Evolutionary conservation across 2,329 filamentous ascomycete species (phyloP).

Genomic region (Pestalotiopsis sp.): DNA sequence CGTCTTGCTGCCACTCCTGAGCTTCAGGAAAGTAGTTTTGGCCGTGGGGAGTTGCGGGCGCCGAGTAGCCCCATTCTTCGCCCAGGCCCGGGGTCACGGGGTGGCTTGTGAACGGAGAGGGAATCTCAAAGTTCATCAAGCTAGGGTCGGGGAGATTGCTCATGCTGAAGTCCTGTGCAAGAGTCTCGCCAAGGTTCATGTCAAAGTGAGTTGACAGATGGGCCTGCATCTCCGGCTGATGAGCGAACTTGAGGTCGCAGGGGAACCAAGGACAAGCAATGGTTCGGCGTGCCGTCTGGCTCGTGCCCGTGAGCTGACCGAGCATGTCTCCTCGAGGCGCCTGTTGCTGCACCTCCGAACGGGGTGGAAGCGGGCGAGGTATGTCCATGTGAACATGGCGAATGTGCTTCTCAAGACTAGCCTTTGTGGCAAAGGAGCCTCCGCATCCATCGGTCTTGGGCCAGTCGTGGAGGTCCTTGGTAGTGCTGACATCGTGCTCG

Average conservation of each 20-base stretch:
- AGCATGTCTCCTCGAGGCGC: slow-evolving; percentile 31
- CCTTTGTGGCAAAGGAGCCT: slow-evolving; percentile 73
- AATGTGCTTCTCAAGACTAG: slow-evolving; percentile 79
- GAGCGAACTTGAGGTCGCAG: slow-evolving; percentile 5
- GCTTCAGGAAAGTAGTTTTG: slow-evolving; percentile 27
- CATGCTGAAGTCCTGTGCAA: not conserved
- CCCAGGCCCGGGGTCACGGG: slow-evolving; percentile 1
- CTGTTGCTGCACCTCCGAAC: slow-evolving; percentile 17
- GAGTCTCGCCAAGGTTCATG: slow-evolving; percentile 4
- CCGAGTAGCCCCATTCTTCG: slow-evolving; percentile 6
- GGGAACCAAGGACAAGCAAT: slow-evolving; percentile 1
- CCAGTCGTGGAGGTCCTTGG: slow-evolving; percentile 65
- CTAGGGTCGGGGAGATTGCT: not conserved
- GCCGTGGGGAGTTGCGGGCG: slow-evolving; percentile 20
- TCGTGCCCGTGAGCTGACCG: slow-evolving; percentile 41
- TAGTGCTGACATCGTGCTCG: slow-evolving; percentile 58
- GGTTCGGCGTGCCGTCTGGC: not conserved
- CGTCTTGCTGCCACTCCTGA: slow-evolving; percentile 42
- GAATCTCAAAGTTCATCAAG: not conserved
- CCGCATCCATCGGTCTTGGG: slow-evolving; percentile 69
- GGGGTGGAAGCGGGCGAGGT: slow-evolving; percentile 40
- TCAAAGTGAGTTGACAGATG: slow-evolving; percentile 14
- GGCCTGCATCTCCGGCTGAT: not conserved
- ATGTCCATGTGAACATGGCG: slow-evolving; percentile 76
- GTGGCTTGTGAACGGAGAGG: slow-evolving; percentile 3